A percentile compares a stretch with the other conserved stretches of the same genome.
These are phyloP conservation scores for Metschnikowia cerradonensis DNA, from an alignment of 805 yeast species.

Conservation along the genomic window DNA sequence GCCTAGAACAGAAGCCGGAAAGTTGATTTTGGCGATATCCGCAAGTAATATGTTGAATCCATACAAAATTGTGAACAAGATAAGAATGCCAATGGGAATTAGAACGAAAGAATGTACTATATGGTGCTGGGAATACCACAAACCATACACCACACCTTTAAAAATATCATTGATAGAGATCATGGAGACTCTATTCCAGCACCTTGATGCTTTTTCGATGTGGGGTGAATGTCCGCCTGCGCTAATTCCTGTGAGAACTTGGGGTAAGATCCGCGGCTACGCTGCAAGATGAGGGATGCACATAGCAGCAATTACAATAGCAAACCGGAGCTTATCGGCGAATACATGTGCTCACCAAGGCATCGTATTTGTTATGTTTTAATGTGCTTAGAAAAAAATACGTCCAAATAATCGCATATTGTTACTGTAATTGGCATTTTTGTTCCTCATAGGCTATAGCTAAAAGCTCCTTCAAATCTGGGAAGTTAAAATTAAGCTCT, in stretches of 20 bases:
- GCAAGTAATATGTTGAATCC: conserved; percentile 49
- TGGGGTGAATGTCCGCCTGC: background rate
- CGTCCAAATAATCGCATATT: background rate
- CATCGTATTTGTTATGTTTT: background rate
- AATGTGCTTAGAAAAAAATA: background rate
- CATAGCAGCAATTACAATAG: background rate
- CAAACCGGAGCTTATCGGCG: background rate
- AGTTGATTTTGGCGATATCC: conserved; percentile 43
- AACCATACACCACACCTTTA: conserved; percentile 25
- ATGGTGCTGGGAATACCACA: conserved; percentile 27
- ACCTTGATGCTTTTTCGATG: background rate
- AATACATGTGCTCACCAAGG: too few species aligned
- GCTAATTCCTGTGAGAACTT: background rate
- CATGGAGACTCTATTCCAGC: background rate
- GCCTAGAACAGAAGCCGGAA: conserved; percentile 70
- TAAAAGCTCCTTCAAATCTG: too few species aligned
- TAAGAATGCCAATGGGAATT: conserved; percentile 47
- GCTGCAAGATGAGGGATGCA: background rate
- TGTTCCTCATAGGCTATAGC: background rate
- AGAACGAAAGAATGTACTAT: conserved; percentile 39
- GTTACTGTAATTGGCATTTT: background rate
- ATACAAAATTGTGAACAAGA: conserved; percentile 45
- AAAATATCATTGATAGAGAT: conserved; percentile 6
- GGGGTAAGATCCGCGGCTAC: conserved; percentile 4
- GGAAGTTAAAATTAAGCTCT: too few species aligned